Conservation (phyloP, 805 yeast genomes). For the Spencermartinsiella europaea region DNA sequence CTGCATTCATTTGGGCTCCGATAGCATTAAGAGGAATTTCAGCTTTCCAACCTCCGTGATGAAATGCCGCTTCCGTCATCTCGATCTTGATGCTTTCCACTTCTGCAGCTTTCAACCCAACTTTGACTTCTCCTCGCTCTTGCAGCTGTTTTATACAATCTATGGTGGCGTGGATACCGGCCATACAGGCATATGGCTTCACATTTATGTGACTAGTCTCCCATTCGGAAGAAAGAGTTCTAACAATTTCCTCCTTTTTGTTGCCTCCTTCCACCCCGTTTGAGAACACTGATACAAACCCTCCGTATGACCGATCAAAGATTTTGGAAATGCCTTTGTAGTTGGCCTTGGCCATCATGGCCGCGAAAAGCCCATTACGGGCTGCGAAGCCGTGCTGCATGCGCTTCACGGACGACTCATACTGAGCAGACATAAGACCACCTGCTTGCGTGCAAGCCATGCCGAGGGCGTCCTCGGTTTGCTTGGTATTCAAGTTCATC, state of each 20-base stretch:
- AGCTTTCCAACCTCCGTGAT: constrained; percentile 8
- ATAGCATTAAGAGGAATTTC: constrained; percentile 11
- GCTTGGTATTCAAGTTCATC: constrained; percentile 2
- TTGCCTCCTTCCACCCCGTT: constrained; percentile 1
- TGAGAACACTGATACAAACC: constrained; percentile 7
- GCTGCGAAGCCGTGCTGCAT: constrained; percentile 17
- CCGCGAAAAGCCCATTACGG: constrained; percentile 12
- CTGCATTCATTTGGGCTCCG: constrained; percentile 14
- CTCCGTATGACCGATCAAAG: constrained; percentile 12
- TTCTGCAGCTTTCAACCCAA: constrained; percentile 6
- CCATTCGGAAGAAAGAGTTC: constrained; percentile 7
- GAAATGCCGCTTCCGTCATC: constrained; percentile 11
- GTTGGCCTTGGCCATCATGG: constrained; percentile 8
- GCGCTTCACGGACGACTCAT: constrained; percentile 14
- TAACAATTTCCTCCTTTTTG: neutral
- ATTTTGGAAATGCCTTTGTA: constrained; percentile 12
- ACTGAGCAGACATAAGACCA: constrained; percentile 15
- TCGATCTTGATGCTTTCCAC: constrained; percentile 8
- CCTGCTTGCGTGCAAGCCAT: constrained; percentile 15
- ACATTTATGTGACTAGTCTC: constrained; percentile 6
- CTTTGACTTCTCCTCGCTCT: neutral
- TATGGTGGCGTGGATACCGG: constrained; percentile 15
- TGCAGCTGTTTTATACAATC: constrained; percentile 8
- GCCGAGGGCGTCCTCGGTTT: constrained; percentile 13
- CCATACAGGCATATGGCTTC: constrained; percentile 17